Conservation (phyloP, 441 rosid genomes). For the Populus hybrid region DNA sequence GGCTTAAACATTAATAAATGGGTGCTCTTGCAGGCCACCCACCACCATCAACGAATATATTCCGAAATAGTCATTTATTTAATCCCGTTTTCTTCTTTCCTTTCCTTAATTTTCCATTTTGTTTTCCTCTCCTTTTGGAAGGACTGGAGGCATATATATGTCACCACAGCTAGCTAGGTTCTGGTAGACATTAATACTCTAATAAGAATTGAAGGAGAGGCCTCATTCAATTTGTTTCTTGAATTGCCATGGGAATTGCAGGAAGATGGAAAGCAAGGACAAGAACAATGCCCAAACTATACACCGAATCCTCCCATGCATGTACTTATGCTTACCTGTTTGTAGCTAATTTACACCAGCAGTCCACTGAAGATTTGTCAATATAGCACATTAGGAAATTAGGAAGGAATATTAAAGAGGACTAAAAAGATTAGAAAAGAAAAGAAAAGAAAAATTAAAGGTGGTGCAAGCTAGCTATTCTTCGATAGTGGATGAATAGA, state of each 20-base stretch:
- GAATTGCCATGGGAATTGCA: too few relatives aligned
- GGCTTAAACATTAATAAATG: not conserved
- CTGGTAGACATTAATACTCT: not conserved
- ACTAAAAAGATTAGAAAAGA: too few relatives aligned
- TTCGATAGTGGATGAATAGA: not conserved
- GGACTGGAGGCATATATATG: not conserved
- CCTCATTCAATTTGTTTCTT: too few relatives aligned
- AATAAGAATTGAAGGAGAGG: too few relatives aligned
- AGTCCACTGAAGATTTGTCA: not conserved
- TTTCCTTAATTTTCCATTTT: not conserved
- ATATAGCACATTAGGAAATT: too few relatives aligned
- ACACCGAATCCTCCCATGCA: not conserved
- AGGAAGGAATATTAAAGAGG: too few relatives aligned
- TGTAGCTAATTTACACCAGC: not conserved
- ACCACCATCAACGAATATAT: not conserved
- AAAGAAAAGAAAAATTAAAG: not conserved
- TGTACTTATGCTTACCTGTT: not conserved
- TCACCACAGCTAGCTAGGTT: not conserved
- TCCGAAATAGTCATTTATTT: not conserved
- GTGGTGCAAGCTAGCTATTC: not conserved
- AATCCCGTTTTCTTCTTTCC: too few relatives aligned
- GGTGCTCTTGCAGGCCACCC: not conserved
- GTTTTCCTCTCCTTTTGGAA: not conserved
- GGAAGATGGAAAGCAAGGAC: not conserved
- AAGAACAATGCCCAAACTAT: not conserved